Base-by-base conservation (phyloP, 176 grass and related monocot genomes). In the Phyllostachys edulis region DNA sequence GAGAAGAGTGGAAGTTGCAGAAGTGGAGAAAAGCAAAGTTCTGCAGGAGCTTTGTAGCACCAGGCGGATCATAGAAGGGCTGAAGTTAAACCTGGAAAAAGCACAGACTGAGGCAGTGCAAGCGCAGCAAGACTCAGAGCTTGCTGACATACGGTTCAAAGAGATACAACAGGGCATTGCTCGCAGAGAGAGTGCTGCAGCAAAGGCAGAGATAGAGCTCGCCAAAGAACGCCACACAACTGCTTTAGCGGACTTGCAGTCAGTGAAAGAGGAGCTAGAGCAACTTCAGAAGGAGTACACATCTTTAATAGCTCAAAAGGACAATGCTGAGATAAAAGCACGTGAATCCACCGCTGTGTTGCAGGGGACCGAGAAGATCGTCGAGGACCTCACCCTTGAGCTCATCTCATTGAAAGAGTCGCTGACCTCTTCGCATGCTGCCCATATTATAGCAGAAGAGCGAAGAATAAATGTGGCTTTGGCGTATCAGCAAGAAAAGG, bases 31-130 rank as follows among this genome's bases (percentile, higher is more conserved):
- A 86, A 85, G 5, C 15, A 20, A 59, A 76, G 80, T 92, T 63
- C 20, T 90, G 15, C 32, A 55, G 47, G 96, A 94, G 63, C 47
- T 94, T 20, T 67, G 71, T 40, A 45, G 17, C 26, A 83, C 75
- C 57, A 95, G 80, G 67, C 71, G 75, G n/a, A 77, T 66, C n/a
- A 66, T 95, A 68, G 96, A 99, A 77, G 89, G 92, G 17, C 78
- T 99, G 5, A 96, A 87, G 69, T 40, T 87, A 69, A 89, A 85
- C 49, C 44, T 96, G 29, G 96, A 99, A 34, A 96, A 90, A 72
- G 78, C 80, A 6, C 61, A 90, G 50, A 90, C 40, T 18, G 89
- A 94, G 44, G 86, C 87, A 69, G 66, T 87, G 60, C 90, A 96
- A 76, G 84, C 89, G 12, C 90, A 94, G 67, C 83, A 92, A 73